phyloP scores from a whole-genome alignment of 73 alveolate species.

The Strombidium stylifer region DNA sequence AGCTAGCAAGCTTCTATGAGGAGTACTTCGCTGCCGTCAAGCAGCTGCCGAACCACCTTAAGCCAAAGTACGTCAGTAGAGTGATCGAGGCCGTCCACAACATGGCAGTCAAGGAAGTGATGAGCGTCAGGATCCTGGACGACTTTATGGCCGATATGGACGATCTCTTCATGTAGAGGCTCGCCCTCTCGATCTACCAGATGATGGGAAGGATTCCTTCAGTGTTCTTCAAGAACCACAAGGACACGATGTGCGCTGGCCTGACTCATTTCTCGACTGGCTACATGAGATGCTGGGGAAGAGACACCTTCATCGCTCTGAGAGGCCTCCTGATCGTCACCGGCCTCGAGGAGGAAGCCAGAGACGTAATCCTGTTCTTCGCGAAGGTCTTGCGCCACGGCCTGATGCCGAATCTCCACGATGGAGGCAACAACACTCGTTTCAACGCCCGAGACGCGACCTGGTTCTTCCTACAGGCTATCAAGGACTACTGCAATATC shows the following conservation, averaged over 20 bases:
- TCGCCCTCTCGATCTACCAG: slow-evolving; percentile 16
- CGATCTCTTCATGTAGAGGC: slow-evolving; percentile 28
- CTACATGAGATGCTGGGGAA: slow-evolving; percentile 97
- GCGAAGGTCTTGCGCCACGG: slow-evolving; percentile 97
- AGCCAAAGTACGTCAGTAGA: slow-evolving; percentile 39
- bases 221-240: slow-evolving; percentile 29
- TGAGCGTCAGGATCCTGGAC: not conserved
- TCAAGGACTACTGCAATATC: not conserved
- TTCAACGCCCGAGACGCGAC: slow-evolving; percentile 98
- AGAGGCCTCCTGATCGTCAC: slow-evolving; percentile 88
- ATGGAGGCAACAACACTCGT: slow-evolving; percentile 85
- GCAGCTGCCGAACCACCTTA: slow-evolving; percentile 13
- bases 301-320: slow-evolving; percentile 97
- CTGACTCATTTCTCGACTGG: slow-evolving; percentile 97
- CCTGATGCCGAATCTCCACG: slow-evolving; percentile 95
- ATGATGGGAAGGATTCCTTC: slow-evolving; percentile 64
- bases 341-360: slow-evolving; percentile 85
- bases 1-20: not conserved
- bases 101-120: not conserved
- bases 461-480: slow-evolving; percentile 89
- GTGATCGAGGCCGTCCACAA: slow-evolving; percentile 18
- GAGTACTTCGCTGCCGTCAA: slow-evolving; percentile 17
- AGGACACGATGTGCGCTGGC: slow-evolving; percentile 91
- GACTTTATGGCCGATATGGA: not conserved
- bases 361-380: slow-evolving; percentile 75